phyloP scores from a whole-genome alignment of 2,329 filamentous ascomycete species.

The Ophiostoma sp. region DNA sequence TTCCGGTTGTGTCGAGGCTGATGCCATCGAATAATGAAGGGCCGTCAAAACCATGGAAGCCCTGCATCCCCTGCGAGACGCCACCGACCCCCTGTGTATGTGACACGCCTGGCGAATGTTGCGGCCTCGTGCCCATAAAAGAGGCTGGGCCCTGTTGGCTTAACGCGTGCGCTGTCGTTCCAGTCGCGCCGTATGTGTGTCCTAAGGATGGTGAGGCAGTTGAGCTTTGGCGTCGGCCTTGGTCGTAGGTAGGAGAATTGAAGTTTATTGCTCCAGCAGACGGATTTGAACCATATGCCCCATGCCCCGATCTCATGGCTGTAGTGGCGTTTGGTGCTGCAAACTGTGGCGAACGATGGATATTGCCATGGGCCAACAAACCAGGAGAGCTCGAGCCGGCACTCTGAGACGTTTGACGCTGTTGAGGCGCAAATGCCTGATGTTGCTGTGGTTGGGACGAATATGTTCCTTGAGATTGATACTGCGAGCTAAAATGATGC shows the following conservation, averaged over 20 bases:
- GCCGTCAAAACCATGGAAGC: constrained; percentile 32
- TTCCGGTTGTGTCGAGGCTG: constrained; percentile 34
- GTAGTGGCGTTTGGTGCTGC: constrained; percentile 1
- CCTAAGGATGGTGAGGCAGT: constrained; percentile 27
- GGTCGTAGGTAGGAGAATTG: constrained; percentile 26
- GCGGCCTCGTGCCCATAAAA: constrained; percentile 29
- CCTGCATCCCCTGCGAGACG: constrained; percentile 29
- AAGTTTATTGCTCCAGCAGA: constrained; percentile 25
- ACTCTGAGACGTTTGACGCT: constrained; percentile 32
- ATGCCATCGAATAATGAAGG: constrained; percentile 35
- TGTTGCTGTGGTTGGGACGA: constrained; percentile 22
- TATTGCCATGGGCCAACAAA: constrained; percentile 20
- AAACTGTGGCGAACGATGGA: constrained; percentile 30
- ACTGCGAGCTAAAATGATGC: constrained; percentile 26
- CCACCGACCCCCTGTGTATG: constrained; percentile 20
- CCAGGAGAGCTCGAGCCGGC: constrained; percentile 26
- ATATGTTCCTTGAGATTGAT: constrained; percentile 21
- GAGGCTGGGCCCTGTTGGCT: constrained; percentile 29
- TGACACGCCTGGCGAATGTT: constrained; percentile 28
- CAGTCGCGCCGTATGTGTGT: constrained; percentile 24
- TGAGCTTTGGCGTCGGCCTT: constrained; percentile 25
- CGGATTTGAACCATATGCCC: constrained; percentile 18
- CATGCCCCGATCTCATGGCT: constrained; percentile 1
- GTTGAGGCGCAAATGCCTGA: constrained; percentile 32
- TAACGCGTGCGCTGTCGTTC: constrained; percentile 17